A percentile compares a stretch with the other conserved stretches of the same genome.
These are phyloP conservation scores for Moricandia arvensis DNA, from an alignment of 345 rosid genomes.

Conservation along the genomic window DNA sequence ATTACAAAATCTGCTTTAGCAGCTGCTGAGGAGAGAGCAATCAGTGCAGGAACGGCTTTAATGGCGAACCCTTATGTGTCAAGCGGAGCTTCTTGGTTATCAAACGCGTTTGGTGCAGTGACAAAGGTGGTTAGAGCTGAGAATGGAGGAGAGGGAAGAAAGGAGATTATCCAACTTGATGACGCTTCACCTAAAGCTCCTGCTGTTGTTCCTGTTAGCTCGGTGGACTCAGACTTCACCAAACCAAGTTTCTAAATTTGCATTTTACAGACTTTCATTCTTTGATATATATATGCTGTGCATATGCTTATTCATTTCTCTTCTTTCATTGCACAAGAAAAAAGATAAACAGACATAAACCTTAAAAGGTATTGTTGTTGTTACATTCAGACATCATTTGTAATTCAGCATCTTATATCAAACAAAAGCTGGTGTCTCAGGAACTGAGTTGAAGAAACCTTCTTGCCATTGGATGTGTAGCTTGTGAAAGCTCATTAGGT, in stretches of 20 bases:
- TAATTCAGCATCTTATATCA: not conserved
- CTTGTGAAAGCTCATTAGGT: constrained; percentile 65
- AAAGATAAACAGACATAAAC: not conserved
- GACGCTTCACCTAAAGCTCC: constrained; percentile 33
- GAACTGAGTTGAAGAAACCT: constrained; percentile 68
- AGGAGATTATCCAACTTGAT: constrained; percentile 54
- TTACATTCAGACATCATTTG: constrained; percentile 8
- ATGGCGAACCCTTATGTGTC: constrained; percentile 85
- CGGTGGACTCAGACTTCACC: constrained; percentile 14
- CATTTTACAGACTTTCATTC: constrained; percentile 4
- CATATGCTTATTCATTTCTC: constrained; percentile 22
- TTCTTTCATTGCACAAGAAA: not conserved
- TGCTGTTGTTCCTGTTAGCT: constrained; percentile 35
- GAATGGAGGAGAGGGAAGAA: constrained; percentile 62
- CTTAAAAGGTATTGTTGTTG: not conserved
- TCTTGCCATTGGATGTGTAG: constrained; percentile 77
- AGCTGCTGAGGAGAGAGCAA: constrained; percentile 79
- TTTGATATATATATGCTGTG: constrained; percentile 24
- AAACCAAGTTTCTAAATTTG: constrained; percentile 3
- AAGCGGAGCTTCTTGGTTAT: constrained; percentile 75
- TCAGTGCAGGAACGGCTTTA: constrained; percentile 76
- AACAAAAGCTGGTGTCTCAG: constrained; percentile 9
- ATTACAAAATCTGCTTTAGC: constrained; percentile 85
- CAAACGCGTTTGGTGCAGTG: constrained; percentile 75
- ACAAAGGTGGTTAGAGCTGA: constrained; percentile 83